These are phyloP conservation scores for Solanum tarijense DNA, from an alignment of 257 asterid species.

Conservation along the genomic window DNA sequence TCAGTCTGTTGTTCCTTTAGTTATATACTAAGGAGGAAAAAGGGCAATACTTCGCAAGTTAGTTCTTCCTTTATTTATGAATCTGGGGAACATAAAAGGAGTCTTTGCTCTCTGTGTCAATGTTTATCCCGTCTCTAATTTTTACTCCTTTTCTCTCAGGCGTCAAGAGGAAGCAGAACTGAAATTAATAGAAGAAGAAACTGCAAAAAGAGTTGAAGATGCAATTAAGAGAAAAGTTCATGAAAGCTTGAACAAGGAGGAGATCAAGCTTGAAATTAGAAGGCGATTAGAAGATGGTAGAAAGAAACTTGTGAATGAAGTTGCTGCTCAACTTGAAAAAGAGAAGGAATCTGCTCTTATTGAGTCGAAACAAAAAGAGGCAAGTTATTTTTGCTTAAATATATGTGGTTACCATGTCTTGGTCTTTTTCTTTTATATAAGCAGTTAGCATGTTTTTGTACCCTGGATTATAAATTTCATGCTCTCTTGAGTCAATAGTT, in stretches of 20 bases:
- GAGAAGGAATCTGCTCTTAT: constrained; percentile 64
- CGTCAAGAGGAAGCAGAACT: constrained; percentile 89
- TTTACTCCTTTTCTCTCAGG: constrained; percentile 34
- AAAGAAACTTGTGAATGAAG: constrained; percentile 62
- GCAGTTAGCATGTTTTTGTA: not conserved
- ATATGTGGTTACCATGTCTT: not conserved
- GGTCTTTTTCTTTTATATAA: not conserved
- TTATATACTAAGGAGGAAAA: constrained; percentile 23
- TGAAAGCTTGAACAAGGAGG: constrained; percentile 61
- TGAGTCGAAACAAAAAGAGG: constrained; percentile 70
- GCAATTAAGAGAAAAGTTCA: constrained; percentile 68
- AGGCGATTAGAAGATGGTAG: constrained; percentile 77
- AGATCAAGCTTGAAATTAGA: constrained; percentile 51
- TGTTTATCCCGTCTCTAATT: constrained; percentile 11
- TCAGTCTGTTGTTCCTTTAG: constrained; percentile 67
- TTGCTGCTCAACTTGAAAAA: constrained; percentile 74
- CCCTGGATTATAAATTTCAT: not conserved
- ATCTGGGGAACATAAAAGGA: not conserved
- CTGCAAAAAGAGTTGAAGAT: constrained; percentile 67
- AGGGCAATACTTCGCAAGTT: constrained; percentile 11
- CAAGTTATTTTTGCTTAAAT: constrained; percentile 18
- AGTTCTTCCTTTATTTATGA: constrained; percentile 4
- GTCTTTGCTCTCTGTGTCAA: not conserved
- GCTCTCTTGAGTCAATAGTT: not conserved
- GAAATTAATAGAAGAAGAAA: constrained; percentile 91